Conservation (phyloP, 371 early-diverging fungal genomes). For the Actinomortierella wolfii region DNA sequence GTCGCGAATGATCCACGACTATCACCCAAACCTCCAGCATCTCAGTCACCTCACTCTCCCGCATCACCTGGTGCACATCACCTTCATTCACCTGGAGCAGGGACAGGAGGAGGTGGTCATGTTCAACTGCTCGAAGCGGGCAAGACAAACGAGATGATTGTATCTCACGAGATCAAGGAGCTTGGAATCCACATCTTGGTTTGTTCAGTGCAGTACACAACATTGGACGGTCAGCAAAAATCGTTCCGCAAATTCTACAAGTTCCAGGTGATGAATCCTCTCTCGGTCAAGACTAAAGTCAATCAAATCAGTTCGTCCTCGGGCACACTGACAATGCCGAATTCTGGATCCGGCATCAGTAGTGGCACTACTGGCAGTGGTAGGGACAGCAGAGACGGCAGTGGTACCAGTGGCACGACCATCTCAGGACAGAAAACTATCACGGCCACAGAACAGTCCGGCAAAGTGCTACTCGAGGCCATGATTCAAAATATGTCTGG, state of each 20-base stretch:
- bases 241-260: conserved; percentile 91
- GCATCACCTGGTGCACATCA: conserved; percentile 16
- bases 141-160: conserved; percentile 72
- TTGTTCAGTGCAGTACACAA: conserved; percentile 86
- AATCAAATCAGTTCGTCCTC: conserved; percentile 56
- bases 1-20: too few species aligned
- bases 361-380: too few species aligned
- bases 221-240: conserved; percentile 65
- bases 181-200: conserved; percentile 90
- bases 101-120: too few species aligned
- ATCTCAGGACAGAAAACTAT: conserved; percentile 46
- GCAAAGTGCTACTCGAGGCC: conserved; percentile 86
- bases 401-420: conserved; percentile 15
- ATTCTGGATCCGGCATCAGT: not conserved
- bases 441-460: conserved; percentile 20
- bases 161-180: conserved; percentile 94
- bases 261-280: conserved; percentile 94
- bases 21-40: conserved; percentile 23
- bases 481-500: conserved; percentile 90
- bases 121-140: conserved; percentile 51
- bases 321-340: conserved; percentile 5
- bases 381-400: conserved; percentile 4
- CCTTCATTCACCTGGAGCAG: too few species aligned
- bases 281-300: conserved; percentile 95
- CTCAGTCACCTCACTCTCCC: conserved; percentile 11